phyloP scores from a whole-genome alignment of 2,329 filamentous ascomycete genomes.

The Incumbomyces lentus region DNA sequence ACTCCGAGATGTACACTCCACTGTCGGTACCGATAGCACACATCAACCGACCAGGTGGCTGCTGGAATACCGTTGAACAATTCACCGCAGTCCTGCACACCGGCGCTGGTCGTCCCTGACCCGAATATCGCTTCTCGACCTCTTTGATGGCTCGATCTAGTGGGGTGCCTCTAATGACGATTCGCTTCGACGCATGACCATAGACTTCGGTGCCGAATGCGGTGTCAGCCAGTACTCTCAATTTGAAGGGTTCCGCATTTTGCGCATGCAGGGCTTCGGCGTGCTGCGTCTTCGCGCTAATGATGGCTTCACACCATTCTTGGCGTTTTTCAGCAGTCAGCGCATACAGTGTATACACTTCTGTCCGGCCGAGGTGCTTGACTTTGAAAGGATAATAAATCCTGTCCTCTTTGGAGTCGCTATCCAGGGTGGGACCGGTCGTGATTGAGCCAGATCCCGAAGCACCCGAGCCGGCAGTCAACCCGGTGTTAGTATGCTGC shows the following conservation, averaged over 20 bases:
- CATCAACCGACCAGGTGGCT: slow-evolving; percentile 71
- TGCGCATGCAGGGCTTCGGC: slow-evolving; percentile 80
- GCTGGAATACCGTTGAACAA: slow-evolving; percentile 80
- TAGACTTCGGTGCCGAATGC: slow-evolving; percentile 70
- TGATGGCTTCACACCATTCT: slow-evolving; percentile 89
- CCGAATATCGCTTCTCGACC: slow-evolving; percentile 63
- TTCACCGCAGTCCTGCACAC: slow-evolving; percentile 82
- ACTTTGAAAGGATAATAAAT: slow-evolving; percentile 89
- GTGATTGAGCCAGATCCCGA: slow-evolving; percentile 35
- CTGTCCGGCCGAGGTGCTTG: slow-evolving; percentile 81
- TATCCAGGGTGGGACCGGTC: slow-evolving; percentile 39
- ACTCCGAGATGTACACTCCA: slow-evolving; percentile 82
- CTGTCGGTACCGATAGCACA: slow-evolving; percentile 92
- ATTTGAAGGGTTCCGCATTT: slow-evolving; percentile 88
- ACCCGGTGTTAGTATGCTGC: slow-evolving; percentile 57
- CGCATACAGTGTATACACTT: slow-evolving; percentile 85
- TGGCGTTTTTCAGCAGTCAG: slow-evolving; percentile 61
- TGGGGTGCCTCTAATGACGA: slow-evolving; percentile 81
- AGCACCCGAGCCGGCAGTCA: slow-evolving; percentile 34
- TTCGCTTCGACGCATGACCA: slow-evolving; percentile 37
- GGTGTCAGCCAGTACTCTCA: slow-evolving; percentile 84
- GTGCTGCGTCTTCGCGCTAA: slow-evolving; percentile 88
- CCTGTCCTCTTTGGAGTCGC: slow-evolving; percentile 57
- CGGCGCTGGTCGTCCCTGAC: slow-evolving; percentile 57
- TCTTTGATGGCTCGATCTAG: slow-evolving; percentile 84